phyloP scores from a whole-genome alignment of 495 filamentous ascomycete species.

The Hypoxylon perforatum region DNA sequence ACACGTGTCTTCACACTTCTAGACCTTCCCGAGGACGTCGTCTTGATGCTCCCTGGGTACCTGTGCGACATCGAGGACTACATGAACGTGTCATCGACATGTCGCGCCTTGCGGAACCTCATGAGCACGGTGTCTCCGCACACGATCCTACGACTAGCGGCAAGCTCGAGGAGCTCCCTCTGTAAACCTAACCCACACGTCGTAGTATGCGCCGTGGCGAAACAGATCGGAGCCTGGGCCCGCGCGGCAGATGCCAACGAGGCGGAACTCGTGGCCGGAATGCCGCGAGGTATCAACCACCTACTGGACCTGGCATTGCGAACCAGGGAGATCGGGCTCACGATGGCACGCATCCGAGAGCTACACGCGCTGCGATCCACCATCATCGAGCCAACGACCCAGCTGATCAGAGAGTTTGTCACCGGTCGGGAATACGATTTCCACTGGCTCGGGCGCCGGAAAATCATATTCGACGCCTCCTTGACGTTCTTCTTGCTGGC shows the following conservation, averaged over 20 bases:
- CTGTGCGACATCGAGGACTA: slow-evolving; percentile 53
- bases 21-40: slow-evolving; percentile 46
- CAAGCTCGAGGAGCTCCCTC: slow-evolving; percentile 44
- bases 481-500: slow-evolving; percentile 44
- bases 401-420: slow-evolving; percentile 49
- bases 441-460: neutral
- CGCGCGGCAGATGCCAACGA: slow-evolving; percentile 40
- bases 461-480: slow-evolving; percentile 44
- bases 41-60: slow-evolving; percentile 46
- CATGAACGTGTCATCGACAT: slow-evolving; percentile 48
- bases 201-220: slow-evolving; percentile 49
- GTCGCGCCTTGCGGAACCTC: slow-evolving; percentile 32
- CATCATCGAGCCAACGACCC: slow-evolving; percentile 48
- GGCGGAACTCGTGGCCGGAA: slow-evolving; percentile 17
- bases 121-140: slow-evolving; percentile 7
- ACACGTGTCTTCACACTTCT: slow-evolving; percentile 13
- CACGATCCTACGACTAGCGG: slow-evolving; percentile 48
- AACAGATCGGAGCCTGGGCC: slow-evolving; percentile 50
- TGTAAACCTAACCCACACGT: slow-evolving; percentile 54
- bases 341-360: slow-evolving; percentile 49
- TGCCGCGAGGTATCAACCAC: slow-evolving; percentile 42
- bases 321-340: slow-evolving; percentile 44
- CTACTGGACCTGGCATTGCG: slow-evolving; percentile 49
- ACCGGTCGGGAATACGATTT: slow-evolving; percentile 51
- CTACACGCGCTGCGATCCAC: slow-evolving; percentile 47